Conservation (phyloP, 2,329 filamentous ascomycete genomes). For the Fusarium devonianum region DNA sequence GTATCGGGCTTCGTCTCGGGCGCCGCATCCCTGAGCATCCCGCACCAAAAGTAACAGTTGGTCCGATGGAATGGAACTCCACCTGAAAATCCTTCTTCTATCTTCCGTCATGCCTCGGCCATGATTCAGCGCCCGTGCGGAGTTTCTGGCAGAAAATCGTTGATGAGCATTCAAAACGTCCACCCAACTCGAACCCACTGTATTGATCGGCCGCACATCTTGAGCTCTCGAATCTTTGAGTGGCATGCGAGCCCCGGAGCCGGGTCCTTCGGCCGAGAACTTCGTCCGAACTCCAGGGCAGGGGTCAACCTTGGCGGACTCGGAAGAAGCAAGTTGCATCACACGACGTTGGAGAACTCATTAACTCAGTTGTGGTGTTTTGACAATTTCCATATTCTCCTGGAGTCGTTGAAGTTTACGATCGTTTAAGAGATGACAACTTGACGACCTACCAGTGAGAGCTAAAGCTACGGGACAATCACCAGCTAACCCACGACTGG, state of each 20-base stretch:
- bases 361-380: no score
- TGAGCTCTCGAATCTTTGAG: not conserved
- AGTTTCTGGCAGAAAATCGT: no score
- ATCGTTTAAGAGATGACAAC: no score
- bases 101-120: not conserved
- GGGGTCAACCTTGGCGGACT: no score
- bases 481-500: no score
- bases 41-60: not conserved
- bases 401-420: no score
- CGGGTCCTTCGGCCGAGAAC: not conserved
- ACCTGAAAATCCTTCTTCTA: not conserved
- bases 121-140: not conserved
- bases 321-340: no score
- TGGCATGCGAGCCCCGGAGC: not conserved
- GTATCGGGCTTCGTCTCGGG: not conserved
- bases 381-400: no score
- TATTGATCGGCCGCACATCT: not conserved
- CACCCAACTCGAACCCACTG: not conserved
- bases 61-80: not conserved
- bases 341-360: no score
- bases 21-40: not conserved
- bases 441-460: no score
- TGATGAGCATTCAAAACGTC: no score
- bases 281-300: not conserved
- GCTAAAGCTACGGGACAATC: no score